Evolutionary conservation across 139 green algal genomes (phyloP), one percentile per base, ranked within the genome.

Genomic region (Ettlia oleoabundans): DNA sequence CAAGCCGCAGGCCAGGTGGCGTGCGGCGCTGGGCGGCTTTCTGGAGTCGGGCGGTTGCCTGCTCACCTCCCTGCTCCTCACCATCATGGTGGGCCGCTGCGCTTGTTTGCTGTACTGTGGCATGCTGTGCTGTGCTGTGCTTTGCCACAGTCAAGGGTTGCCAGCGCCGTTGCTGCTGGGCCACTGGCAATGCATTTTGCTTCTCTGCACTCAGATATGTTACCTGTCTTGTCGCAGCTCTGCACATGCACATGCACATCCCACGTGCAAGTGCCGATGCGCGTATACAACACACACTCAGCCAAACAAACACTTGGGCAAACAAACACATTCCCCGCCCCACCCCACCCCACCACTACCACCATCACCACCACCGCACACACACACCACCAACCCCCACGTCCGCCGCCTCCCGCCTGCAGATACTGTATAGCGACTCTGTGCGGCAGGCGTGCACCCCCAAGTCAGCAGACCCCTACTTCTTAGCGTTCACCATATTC

Each of bases 391-490:
- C 7, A n/a, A 24, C 61, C 19, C 40, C 35, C 9, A 19, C 41
- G 1, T 28, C 37, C 7, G 3, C 78, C 24, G 3, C 47, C 19
- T 28, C 18, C 53, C 1, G 19, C 75, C 47, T 52, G 7, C 64
- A 85, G 84, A 76, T 85, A 47, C 61, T 88, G 42, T 88, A 88
- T 52, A 47, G 51, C 37, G 84, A 85, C 69, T 42, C 70, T 0
- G 26, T 88, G 15, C 40, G 78, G 21, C 26, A 62, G 77, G 84
- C 84, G 21, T 79, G 33, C 32, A 32, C 69, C 30, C 78, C 78
- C 42, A 41, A 74, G 22, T 43, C 41, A 6, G 33, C 42, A n/a
- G 84, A 88, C 52, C 37, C 33, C 0, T 42, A 41, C 33, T 84
- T 88, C 51, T 28, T 69, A 1, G 78, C 69, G 9, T 88, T 81